phyloP scores from a whole-genome alignment of 179 eudicot species.

The Nepenthes alata region DNA sequence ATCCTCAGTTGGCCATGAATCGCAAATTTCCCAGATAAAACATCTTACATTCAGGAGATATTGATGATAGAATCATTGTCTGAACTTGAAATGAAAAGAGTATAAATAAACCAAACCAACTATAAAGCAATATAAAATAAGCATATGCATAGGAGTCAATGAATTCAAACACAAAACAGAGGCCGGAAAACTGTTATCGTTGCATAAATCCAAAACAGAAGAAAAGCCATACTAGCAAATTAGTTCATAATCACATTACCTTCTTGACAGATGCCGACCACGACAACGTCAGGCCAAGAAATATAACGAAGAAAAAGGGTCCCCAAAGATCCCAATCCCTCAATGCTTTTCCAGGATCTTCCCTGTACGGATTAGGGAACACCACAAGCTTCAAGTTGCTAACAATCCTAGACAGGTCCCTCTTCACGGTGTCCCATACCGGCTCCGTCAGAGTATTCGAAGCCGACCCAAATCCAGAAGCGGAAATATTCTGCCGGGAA shows the following conservation, averaged over 20 bases:
- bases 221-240: too few relatives aligned
- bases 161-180: too few relatives aligned
- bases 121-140: too few relatives aligned
- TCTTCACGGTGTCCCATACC: conserved; percentile 87
- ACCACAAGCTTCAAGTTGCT: conserved; percentile 89
- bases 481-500: conserved; percentile 8
- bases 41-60: too few relatives aligned
- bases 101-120: too few relatives aligned
- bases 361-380: conserved; percentile 78
- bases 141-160: too few relatives aligned
- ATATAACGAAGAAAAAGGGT: conserved; percentile 87
- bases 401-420: conserved; percentile 73
- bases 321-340: conserved; percentile 99
- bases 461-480: conserved; percentile 54
- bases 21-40: too few relatives aligned
- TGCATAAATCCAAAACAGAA: too few relatives aligned
- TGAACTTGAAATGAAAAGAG: too few relatives aligned
- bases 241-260: conserved; percentile 19
- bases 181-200: too few relatives aligned
- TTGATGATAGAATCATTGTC: too few relatives aligned
- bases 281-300: conserved; percentile 71
- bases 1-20: too few relatives aligned
- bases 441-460: conserved; percentile 86
- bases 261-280: conserved; percentile 97
- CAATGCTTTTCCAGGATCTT: conserved; percentile 85